phyloP scores from a whole-genome alignment of 345 rosid species.

The Brassica napus region Da-Ae NC_063436.1:25332501-25333000 shows the following conservation, averaged over 20 bases:
- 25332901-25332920: neutral
- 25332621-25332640: neutral
- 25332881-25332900: neutral
- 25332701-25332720: neutral
- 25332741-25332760: neutral
- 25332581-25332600: neutral
- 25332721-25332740: neutral
- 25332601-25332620: neutral
- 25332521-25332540: neutral
- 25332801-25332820: neutral
- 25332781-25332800: neutral
- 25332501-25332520: neutral
- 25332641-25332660: neutral
- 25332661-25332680: neutral
- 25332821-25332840: neutral
- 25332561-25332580: neutral
- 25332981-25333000: neutral
- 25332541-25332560: neutral
- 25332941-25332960: constrained; percentile 20
- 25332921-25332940: constrained; percentile 24
- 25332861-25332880: neutral
- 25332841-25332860: neutral
- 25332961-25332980: neutral
- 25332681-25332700: neutral
- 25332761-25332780: neutral